Conservation (phyloP, 352 stramenopile genomes). For the Pythium insidiosum region DNA sequence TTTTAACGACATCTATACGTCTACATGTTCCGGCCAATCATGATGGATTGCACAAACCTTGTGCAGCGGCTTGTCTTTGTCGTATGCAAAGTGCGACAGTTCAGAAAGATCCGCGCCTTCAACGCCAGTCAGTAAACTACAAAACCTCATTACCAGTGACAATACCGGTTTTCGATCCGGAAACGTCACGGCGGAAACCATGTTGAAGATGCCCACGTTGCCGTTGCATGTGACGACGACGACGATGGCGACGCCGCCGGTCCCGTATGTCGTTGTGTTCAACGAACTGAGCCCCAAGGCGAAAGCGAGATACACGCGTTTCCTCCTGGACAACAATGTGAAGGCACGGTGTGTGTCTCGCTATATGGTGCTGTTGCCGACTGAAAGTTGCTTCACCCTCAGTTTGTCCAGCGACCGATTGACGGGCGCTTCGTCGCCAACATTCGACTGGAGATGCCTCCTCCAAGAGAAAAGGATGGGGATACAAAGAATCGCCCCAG, state of each 20-base stretch:
- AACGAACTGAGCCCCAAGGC: constrained; percentile 46
- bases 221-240: not conserved
- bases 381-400: not conserved
- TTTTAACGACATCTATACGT: too few species aligned
- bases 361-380: not conserved
- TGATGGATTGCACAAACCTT: not conserved
- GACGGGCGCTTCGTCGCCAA: constrained; percentile 55
- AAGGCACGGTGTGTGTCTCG: constrained; percentile 17
- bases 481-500: not conserved
- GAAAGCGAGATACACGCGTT: constrained; percentile 57
- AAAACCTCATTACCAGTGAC: too few species aligned
- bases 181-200: too few species aligned
- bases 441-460: constrained; percentile 24
- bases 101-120: not conserved
- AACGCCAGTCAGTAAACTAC: too few species aligned
- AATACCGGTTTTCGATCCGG: not conserved
- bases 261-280: constrained; percentile 47
- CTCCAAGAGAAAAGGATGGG: not conserved
- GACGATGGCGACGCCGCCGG: not conserved
- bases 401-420: constrained; percentile 42
- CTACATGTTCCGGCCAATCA: too few species aligned
- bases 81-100: not conserved
- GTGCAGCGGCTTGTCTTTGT: not conserved
- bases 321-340: constrained; percentile 57
- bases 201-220: not conserved